Conservation (phyloP, 2,329 filamentous ascomycete species). For the Fusarium sp. region DNA sequence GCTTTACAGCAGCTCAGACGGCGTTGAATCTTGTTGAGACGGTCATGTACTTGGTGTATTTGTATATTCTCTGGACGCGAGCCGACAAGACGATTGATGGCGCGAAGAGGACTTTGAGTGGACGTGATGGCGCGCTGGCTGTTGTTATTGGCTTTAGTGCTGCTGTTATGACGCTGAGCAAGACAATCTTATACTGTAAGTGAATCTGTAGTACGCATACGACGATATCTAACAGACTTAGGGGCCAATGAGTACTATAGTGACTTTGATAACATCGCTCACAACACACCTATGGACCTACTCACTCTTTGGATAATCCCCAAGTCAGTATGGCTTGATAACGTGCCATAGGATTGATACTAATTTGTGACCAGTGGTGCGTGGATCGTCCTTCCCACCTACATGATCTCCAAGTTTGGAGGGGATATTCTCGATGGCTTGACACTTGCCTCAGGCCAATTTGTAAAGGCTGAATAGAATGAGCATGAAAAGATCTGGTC, state of each 20-base stretch:
- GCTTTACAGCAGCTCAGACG: constrained; percentile 83
- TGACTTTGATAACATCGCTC: constrained; percentile 67
- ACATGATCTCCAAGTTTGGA: constrained; percentile 64
- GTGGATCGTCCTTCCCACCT: constrained; percentile 65
- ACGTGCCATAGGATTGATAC: background rate
- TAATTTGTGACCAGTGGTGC: constrained; percentile 56
- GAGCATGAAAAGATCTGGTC: too few species aligned
- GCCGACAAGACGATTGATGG: constrained; percentile 23
- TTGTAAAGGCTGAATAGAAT: constrained; percentile 31
- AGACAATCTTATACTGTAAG: constrained; percentile 71
- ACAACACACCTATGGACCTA: constrained; percentile 61
- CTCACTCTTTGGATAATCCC: constrained; percentile 68
- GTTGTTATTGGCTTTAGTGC: constrained; percentile 64
- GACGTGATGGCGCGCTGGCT: constrained; percentile 58
- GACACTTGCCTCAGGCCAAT: constrained; percentile 50
- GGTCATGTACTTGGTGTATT: constrained; percentile 70
- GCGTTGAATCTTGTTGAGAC: constrained; percentile 77
- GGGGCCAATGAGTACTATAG: constrained; percentile 69
- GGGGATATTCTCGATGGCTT: constrained; percentile 62
- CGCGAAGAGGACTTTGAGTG: constrained; percentile 52
- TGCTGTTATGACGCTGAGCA: constrained; percentile 70
- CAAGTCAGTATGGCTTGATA: constrained; percentile 57
- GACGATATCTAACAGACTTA: constrained; percentile 37
- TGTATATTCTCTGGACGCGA: constrained; percentile 51
- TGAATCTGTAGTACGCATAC: constrained; percentile 4